Evolutionary conservation across 495 filamentous ascomycete genomes (phyloP).

Genomic region (Aspergillus conjunctus): DNA sequence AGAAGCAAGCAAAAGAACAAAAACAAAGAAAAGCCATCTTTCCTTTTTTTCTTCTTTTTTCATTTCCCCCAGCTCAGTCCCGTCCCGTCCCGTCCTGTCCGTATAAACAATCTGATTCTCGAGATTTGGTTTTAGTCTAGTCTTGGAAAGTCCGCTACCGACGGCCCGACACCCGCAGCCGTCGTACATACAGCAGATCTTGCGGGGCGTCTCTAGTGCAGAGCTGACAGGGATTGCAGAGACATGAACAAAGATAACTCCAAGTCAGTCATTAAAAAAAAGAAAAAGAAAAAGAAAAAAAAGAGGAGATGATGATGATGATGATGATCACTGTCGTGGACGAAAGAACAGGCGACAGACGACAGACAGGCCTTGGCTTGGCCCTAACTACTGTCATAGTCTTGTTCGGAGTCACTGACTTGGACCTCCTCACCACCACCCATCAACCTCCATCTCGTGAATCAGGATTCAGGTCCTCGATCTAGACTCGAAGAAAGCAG

Average conservation of each 20-base stretch:
- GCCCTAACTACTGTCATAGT: neutral
- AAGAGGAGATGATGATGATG: neutral
- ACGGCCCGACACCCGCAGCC: conserved; percentile 34
- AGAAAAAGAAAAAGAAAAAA: neutral
- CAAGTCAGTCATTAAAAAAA: too few relatives aligned
- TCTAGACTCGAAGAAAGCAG: conserved; percentile 12
- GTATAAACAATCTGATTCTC: conserved; percentile 4
- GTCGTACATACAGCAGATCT: conserved; percentile 34
- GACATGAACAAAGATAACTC: neutral
- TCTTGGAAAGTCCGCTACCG: conserved; percentile 28
- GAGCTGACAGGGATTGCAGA: conserved; percentile 2
- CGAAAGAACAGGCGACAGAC: conserved; percentile 2
- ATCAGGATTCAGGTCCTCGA: neutral
- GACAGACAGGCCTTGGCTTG: neutral
- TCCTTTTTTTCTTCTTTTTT: neutral
- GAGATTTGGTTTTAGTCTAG: conserved; percentile 2
- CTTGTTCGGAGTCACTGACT: neutral
- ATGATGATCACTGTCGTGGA: neutral
- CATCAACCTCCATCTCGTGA: too few relatives aligned
- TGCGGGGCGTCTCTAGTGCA: conserved; percentile 21
- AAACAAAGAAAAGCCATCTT: neutral
- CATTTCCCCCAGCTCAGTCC: neutral
- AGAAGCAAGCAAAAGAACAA: neutral
- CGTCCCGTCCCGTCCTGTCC: neutral
- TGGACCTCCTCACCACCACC: neutral